Percentiles rank a stretch among this genome's conserved stretches.
These are phyloP conservation scores for Diplosphaera chodatii DNA, from an alignment of 139 green algal species.

Conservation along the genomic window DNA sequence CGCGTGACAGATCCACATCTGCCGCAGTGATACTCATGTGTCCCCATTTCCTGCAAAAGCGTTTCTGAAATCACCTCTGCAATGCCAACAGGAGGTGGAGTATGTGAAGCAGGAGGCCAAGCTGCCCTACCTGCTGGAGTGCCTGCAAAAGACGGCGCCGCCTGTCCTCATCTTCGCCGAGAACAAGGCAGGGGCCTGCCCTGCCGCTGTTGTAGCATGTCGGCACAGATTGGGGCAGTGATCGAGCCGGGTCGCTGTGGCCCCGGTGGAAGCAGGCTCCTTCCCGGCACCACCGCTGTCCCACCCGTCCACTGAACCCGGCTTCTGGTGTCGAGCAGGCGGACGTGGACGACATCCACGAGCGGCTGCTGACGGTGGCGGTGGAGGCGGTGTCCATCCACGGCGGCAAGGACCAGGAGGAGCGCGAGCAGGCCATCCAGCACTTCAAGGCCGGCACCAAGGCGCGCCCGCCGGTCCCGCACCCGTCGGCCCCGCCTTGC, in stretches of 20 bases:
- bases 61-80: too few species aligned
- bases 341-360: constrained; percentile 95
- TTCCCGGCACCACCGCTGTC: too few species aligned
- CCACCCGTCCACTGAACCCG: too few species aligned
- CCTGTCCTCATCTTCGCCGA: constrained; percentile 97
- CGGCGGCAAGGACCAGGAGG: constrained; percentile 94
- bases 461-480: neutral
- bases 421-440: constrained; percentile 77
- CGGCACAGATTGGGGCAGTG: too few species aligned
- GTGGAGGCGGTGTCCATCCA: constrained; percentile 96
- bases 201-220: too few species aligned
- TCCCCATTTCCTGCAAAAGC: too few species aligned
- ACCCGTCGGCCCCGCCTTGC: neutral
- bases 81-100: constrained; percentile 94
- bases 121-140: constrained; percentile 91
- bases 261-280: too few species aligned
- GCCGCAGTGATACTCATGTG: too few species aligned
- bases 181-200: constrained; percentile 62
- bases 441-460: constrained; percentile 76
- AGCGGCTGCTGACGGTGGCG: constrained; percentile 86
- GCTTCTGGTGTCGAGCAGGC: too few species aligned
- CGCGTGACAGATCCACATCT: too few species aligned
- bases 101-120: constrained; percentile 98
- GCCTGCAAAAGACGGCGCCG: constrained; percentile 95
- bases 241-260: too few species aligned